Conservation (phyloP, 1,284 basidiomycete genomes). For the Fomes fomentarius region DNA sequence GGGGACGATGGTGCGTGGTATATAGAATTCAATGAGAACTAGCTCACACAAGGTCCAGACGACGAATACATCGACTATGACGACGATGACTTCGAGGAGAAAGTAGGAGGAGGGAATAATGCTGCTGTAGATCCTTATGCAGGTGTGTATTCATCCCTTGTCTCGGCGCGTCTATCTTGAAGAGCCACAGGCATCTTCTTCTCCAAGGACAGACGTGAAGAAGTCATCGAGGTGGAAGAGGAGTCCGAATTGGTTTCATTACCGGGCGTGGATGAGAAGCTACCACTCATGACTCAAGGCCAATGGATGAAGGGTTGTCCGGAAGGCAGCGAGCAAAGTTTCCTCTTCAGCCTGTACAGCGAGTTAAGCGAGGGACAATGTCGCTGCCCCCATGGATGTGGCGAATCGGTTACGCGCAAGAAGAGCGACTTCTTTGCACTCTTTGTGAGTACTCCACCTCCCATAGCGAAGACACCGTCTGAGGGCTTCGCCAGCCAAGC, state of each 20-base stretch:
- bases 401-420: constrained; percentile 55
- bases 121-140: constrained; percentile 83
- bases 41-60: constrained; percentile 29
- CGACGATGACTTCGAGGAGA: constrained; percentile 59
- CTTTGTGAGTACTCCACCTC: constrained; percentile 66
- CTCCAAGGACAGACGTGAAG: constrained; percentile 86
- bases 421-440: constrained; percentile 83
- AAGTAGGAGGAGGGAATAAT: constrained; percentile 38
- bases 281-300: constrained; percentile 81
- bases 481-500: no score
- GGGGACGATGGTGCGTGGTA: constrained; percentile 51
- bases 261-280: constrained; percentile 46
- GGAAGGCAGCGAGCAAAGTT: constrained; percentile 88
- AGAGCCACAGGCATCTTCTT: constrained; percentile 80
- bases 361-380: constrained; percentile 67
- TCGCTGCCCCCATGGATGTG: constrained; percentile 76
- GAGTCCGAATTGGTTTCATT: constrained; percentile 61
- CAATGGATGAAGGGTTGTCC: constrained; percentile 97
- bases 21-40: neutral
- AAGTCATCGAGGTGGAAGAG: constrained; percentile 86
- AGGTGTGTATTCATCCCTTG: constrained; percentile 43
- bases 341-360: constrained; percentile 83
- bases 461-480: no score
- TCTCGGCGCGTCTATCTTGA: neutral
- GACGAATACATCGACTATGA: constrained; percentile 77